phyloP scores from a whole-genome alignment of 768 basidiomycete genomes.

The Leccinum subtestaceum region DNA sequence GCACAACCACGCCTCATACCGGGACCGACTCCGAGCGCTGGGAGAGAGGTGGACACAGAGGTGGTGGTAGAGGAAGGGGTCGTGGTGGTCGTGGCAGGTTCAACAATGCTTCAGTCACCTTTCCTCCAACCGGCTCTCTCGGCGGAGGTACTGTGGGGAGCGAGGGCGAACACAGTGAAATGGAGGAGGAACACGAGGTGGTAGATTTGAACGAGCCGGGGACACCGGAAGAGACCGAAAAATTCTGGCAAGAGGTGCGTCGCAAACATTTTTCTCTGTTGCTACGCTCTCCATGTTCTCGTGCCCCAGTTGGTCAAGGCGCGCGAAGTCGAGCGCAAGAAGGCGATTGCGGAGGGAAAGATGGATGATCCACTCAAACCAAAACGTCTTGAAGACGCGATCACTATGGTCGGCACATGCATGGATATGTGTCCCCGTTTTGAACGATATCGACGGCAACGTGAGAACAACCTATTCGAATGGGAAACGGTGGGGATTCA shows the following conservation, averaged over 20 bases:
- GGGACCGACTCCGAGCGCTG: constrained; percentile 50
- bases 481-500: constrained; percentile 71
- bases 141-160: constrained; percentile 33
- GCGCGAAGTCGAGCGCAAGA: constrained; percentile 68
- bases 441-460: constrained; percentile 87
- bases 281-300: constrained; percentile 23
- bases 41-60: constrained; percentile 61
- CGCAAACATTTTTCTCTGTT: constrained; percentile 7
- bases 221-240: constrained; percentile 61
- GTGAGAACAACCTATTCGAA: constrained; percentile 82
- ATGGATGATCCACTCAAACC: constrained; percentile 85
- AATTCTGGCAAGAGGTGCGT: constrained; percentile 70
- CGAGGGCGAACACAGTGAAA: constrained; percentile 35
- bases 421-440: constrained; percentile 93
- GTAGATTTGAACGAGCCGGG: constrained; percentile 52
- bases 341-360: constrained; percentile 76
- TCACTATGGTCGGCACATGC: constrained; percentile 91
- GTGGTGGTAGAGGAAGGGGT: constrained; percentile 47
- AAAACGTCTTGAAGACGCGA: constrained; percentile 82
- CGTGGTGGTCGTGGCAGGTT: constrained; percentile 37
- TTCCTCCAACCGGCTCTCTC: constrained; percentile 26
- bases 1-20: constrained; percentile 36
- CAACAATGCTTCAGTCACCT: constrained; percentile 39
- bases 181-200: constrained; percentile 32
- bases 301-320: constrained; percentile 60